Evolutionary conservation across 371 early-diverging fungal species (phyloP), one percentile per base, ranked within the genome.

Genomic region (Rhizopus microsporus): DNA sequence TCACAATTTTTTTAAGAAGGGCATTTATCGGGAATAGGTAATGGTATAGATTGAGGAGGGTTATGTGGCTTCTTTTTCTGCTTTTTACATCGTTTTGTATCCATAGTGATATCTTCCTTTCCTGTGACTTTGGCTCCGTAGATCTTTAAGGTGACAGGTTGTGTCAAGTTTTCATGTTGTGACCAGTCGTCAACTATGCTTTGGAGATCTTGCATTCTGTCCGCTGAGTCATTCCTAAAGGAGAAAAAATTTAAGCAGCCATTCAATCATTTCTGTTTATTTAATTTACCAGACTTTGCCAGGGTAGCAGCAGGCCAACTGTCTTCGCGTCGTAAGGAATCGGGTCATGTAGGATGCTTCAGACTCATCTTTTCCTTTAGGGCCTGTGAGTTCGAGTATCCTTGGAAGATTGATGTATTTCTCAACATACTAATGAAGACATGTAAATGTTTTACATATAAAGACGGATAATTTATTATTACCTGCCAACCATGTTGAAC

Each of bases 401-500:
- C 74, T 55, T 10, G 72, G 73, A 37, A 80, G 58, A 48, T 77
- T 77, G 54, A 80, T 75, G 17, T 49, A 38, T 9, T 74, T 69
- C 40, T 78, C 79, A 10, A 74, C 74, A 46, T 78, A 78, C 71
- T 75, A 58, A 31, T n/a, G 10, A n/a, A 49, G 23, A 46, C 52
- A 0, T 48, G 9, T 31, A 9, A 29, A 35, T 51, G 30, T 51
- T 38, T 47, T 47, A 49, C 6, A 34, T 52, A 43, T 31, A 29
- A 9, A 3, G 23, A 23, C 23, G 23, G 23, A 23, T 23, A 23
- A 23, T 23, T 35, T 32, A 37, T 9, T 17, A 43, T 66, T 67
- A 69, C 74, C 69, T 77, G 75, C 77, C 77, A 80, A 12, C 80
- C 80, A 59, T 80, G 80, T 48, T 80, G 75, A 49, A 80, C 62